These are phyloP conservation scores for Arthrinium phaeospermum DNA, from an alignment of 2,329 filamentous ascomycete species.

Conservation along the genomic window DNA sequence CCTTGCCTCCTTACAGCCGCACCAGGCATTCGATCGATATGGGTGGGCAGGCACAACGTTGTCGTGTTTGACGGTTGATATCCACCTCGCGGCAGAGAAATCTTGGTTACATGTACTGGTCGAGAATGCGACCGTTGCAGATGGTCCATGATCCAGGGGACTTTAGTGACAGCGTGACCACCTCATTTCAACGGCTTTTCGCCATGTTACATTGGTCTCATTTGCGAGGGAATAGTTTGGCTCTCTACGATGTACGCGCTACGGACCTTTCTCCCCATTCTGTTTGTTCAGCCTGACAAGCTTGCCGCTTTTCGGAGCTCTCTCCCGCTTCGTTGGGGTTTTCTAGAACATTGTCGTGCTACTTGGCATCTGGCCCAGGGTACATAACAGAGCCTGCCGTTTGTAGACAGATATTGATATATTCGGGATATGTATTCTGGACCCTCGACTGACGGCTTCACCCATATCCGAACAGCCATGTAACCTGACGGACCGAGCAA, in stretches of 20 bases:
- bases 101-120: neutral
- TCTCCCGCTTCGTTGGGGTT: neutral
- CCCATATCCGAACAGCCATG: neutral
- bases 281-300: neutral
- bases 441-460: constrained; percentile 1
- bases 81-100: constrained; percentile 6
- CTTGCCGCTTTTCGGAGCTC: neutral
- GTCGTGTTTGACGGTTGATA: constrained; percentile 2
- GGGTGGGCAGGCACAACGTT: neutral
- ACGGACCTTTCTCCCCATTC: neutral
- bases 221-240: neutral
- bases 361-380: neutral
- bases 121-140: constrained; percentile 10
- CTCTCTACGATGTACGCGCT: neutral
- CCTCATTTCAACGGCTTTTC: constrained; percentile 10
- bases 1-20: neutral
- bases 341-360: neutral
- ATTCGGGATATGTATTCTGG: neutral
- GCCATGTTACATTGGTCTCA: constrained; percentile 13
- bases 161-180: neutral
- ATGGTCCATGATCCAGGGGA: neutral
- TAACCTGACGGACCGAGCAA: constrained; percentile 4
- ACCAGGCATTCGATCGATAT: neutral
- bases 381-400: neutral
- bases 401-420: too few species aligned